Conservation (phyloP, 352 stramenopile genomes). For the Globisporangium yorkense region DNA sequence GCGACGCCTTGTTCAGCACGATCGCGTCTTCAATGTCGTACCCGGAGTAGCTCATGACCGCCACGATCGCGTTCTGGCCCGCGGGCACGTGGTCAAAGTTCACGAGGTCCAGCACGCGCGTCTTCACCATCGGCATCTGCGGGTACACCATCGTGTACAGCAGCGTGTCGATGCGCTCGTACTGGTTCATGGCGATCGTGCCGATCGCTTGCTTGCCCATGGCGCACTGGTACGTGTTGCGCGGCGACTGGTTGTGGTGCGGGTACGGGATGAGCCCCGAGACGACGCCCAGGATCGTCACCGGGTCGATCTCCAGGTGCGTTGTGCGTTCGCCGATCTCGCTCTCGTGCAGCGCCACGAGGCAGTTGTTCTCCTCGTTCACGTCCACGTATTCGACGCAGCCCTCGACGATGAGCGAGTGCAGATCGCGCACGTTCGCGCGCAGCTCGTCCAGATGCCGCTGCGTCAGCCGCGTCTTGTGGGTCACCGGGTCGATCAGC, state of each 20-base stretch:
- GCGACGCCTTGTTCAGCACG: conserved; percentile 97
- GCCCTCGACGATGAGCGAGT: conserved; percentile 89
- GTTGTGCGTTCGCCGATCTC: conserved; percentile 91
- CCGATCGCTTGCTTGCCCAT: conserved; percentile 99
- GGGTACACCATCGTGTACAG: conserved; percentile 99
- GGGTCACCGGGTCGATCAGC: conserved; percentile 88
- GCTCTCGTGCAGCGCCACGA: conserved; percentile 95
- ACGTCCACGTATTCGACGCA: conserved; percentile 99
- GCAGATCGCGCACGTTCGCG: conserved; percentile 66
- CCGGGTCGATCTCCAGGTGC: conserved; percentile 99
- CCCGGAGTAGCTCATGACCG: conserved; percentile 99
- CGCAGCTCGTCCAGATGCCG: conserved; percentile 92
- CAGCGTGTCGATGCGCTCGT: conserved; percentile 98
- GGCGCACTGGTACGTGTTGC: conserved; percentile 99
- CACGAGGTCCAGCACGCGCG: conserved; percentile 96
- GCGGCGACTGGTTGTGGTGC: conserved; percentile 98
- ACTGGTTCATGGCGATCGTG: conserved; percentile 98
- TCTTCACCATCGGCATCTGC: conserved; percentile 99
- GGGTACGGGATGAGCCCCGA: conserved; percentile 98
- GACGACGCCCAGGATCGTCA: conserved; percentile 98
- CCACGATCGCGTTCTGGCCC: conserved; percentile 98
- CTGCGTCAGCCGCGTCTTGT: conserved; percentile 91
- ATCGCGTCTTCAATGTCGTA: conserved; percentile 99
- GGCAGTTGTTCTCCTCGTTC: conserved; percentile 99
- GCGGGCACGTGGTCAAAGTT: conserved; percentile 98